Evolutionary conservation across 768 basidiomycete genomes (phyloP), one percentile per base, ranked within the genome.

Genomic region (Pisolithus tinctorius): DNA sequence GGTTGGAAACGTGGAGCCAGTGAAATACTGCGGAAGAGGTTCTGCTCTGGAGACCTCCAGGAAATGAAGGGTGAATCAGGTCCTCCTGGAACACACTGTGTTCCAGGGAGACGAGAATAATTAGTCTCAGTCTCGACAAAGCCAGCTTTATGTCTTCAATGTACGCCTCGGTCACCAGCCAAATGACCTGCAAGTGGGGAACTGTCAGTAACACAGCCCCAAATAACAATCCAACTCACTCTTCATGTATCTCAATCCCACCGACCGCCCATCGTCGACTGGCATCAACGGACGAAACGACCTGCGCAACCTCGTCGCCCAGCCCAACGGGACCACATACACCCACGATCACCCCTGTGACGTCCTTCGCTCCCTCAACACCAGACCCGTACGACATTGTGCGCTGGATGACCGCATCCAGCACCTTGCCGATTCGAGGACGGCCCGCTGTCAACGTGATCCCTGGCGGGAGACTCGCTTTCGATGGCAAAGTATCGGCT

Each of bases 241-340:
- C 72, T 54, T 71, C 69, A 49, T 70, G 68, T 16, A 78, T 59
- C 62, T 87, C 83, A 41, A 86, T 71, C 1, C 84, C 84, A 4
- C 84, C 82, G 16, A 83, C 79, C 17, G 71, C 73, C 55, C 75
- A 68, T 54, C 74, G 67, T 60, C 78, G 72, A 6, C 61, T 56
- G 4, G 70, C 63, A 49, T 79, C 75, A 20, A 85, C 62, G 9
- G 53, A 61, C n/a, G 69, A 69, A 27, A 84, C 78, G n/a, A 77
- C 77, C 45, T 65, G 63, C 20, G 69, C 62, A 14, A 80, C 79
- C 43, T 76, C 76, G 39, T 76, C 74, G 1, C 74, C 76, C 48
- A 88, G 55, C 9, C 65, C 69, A 3, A 60, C 57, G 1, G 86
- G 85, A 2, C 85, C 85, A 63, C 85, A 87, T 10, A 81, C 79